Evolutionary conservation across 1,139 yeast species (phyloP), one percentile per base, ranked within the genome.

Genomic region (Suhomyces chickasaworum): DNA sequence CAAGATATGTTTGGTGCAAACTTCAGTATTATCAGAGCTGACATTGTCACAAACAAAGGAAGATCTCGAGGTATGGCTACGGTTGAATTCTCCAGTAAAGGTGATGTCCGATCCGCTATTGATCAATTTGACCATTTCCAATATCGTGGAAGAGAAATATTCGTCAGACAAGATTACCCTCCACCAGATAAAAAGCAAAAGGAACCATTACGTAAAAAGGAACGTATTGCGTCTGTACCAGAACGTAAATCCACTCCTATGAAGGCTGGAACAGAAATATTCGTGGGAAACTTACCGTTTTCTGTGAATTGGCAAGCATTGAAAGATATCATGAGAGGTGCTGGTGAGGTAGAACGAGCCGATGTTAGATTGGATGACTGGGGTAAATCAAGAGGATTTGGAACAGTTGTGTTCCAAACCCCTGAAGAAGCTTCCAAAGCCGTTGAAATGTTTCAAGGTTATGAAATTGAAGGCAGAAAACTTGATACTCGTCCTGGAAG

Each of bases 21-120:
- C 36, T 96, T 95, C 52, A 80, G 77, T 31, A 89, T 93, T 42
- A 78, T 86, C 16, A 80, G 89, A 55, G 96, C 97, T 2, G 97
- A 91, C 63, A 86, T 93, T 46, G 86, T 91, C 47, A 84, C 86
- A n/a, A 77, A 80, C 47, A 80, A 86, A 55, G 95, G 96, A 46
- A 88, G 89, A 59, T 86, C 91, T 65, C 75, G 95, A 71, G 91
- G 99, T 53, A 86, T 85, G 93, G 95, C 91, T 42, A 89, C 97
- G 16, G 97, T 93, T 34, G 98, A 93, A 65, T 93, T 86, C 60
- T 73, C 83, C 12, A 73, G 75, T 44, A 73, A 77, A 47, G 84
- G 80, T 18, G 89, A 83, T 49, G 98, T 91, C 2, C 78, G 77
- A 46, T 76, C 72, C 32, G 98, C 98, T 20, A 89, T 93, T 54